phyloP scores from a whole-genome alignment of 2,329 filamentous ascomycete species.

The Fusarium albosuccineum region DNA sequence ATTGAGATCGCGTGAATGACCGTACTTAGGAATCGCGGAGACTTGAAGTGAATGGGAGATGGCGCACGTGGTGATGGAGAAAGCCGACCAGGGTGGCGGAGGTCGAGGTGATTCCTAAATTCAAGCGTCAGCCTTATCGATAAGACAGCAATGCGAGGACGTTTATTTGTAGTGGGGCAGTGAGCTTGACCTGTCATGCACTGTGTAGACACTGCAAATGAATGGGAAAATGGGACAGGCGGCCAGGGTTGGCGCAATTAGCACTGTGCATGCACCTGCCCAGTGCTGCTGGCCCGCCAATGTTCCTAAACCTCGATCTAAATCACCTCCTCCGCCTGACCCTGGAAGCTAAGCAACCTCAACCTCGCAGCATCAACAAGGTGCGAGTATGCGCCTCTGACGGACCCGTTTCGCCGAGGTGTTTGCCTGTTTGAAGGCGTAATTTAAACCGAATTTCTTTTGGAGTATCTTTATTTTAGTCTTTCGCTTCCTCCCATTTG shows the following conservation, averaged over 20 bases:
- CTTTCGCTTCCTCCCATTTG: constrained; percentile 1
- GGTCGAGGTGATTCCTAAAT: constrained; percentile 41
- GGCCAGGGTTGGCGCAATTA: not conserved
- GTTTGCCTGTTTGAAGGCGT: constrained; percentile 34
- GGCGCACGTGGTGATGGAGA: constrained; percentile 11
- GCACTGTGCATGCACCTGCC: constrained; percentile 36
- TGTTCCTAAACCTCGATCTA: constrained; percentile 42
- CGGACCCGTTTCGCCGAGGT: constrained; percentile 26
- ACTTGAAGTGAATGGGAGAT: not conserved
- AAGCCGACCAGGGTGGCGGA: constrained; percentile 5
- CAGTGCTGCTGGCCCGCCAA: constrained; percentile 27
- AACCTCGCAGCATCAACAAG: constrained; percentile 32
- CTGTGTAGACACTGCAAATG: fast-evolving
- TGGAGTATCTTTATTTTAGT: not conserved
- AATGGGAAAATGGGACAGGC: fast-evolving
- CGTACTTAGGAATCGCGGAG: not conserved
- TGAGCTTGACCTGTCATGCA: fast-evolving
- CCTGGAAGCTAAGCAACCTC: constrained; percentile 41
- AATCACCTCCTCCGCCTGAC: constrained; percentile 43
- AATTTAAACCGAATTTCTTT: constrained; percentile 2
- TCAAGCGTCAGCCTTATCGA: constrained; percentile 38
- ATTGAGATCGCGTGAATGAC: not conserved
- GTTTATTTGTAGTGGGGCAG: not conserved
- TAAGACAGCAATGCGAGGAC: constrained; percentile 19
- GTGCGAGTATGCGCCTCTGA: constrained; percentile 42